A percentile compares a stretch with the other conserved stretches of the same genome.
These are phyloP conservation scores for Trichosporon coremiiforme DNA, from an alignment of 1,284 basidiomycete species.

Conservation along the genomic window DNA sequence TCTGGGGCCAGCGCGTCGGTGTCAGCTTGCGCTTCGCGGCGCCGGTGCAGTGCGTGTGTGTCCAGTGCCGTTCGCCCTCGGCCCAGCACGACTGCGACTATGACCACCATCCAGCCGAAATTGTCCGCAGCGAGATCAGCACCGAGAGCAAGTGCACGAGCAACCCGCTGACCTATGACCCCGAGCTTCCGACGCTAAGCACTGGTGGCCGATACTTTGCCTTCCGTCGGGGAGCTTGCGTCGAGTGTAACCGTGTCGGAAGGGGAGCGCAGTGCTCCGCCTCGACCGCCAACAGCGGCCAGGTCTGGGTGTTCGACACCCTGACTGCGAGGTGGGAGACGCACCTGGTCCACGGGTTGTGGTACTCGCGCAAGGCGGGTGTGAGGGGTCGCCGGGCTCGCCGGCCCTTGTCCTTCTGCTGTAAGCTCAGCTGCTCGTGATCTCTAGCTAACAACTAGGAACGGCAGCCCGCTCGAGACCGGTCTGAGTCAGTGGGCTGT, in stretches of 20 bases:
- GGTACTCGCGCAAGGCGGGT: slow-evolving; percentile 1
- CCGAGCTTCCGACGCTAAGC: neutral
- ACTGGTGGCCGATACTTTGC: slow-evolving; percentile 10
- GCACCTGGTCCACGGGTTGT: neutral
- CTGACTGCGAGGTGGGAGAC: neutral
- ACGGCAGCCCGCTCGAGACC: no score
- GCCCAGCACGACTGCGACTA: neutral
- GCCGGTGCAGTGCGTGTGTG: neutral
- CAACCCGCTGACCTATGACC: slow-evolving; percentile 1
- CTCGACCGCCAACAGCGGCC: neutral
- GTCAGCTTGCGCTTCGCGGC: slow-evolving; percentile 4
- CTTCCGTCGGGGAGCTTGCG: neutral
- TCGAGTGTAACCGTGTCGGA: neutral
- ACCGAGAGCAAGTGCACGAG: neutral
- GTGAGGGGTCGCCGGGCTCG: neutral
- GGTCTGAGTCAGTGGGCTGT: no score
- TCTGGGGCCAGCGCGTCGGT: neutral
- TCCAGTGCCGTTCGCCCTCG: neutral
- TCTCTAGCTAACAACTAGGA: neutral
- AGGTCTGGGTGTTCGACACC: slow-evolving; percentile 15
- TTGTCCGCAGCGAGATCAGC: neutral
- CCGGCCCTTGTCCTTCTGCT: neutral
- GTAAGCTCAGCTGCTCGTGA: neutral
- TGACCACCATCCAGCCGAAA: neutral
- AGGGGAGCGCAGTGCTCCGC: neutral